Conservation (phyloP, 176 grass and related monocot genomes). For the Dactylis glomerata region DNA sequence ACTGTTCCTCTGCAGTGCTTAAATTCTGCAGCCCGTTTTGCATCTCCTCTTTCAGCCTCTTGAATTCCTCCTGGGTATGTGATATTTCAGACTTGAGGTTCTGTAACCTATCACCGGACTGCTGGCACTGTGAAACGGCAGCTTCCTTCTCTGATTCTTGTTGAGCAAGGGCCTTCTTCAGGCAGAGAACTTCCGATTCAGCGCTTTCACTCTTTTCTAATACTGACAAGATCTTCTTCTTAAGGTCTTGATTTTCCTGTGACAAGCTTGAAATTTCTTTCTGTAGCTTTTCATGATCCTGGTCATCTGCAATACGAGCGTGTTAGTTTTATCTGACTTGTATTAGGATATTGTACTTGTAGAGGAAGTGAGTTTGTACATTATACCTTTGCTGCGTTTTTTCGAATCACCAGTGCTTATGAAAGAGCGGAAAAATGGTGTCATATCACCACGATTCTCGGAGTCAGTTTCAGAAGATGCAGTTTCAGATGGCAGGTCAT, state of each 20-base stretch:
- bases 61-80: conserved; percentile 81
- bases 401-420: conserved; percentile 50
- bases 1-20: conserved; percentile 50
- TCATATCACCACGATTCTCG: conserved; percentile 48
- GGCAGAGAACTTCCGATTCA: conserved; percentile 53
- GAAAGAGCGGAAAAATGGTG: conserved; percentile 54
- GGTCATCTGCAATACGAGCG: conserved; percentile 38
- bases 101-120: conserved; percentile 58
- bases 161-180: conserved; percentile 57
- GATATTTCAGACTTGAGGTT: conserved; percentile 67
- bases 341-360: neutral
- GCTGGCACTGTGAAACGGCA: conserved; percentile 55
- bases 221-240: conserved; percentile 56
- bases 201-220: conserved; percentile 49
- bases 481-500: conserved; percentile 62
- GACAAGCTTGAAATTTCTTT: conserved; percentile 80
- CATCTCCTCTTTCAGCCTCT: conserved; percentile 74
- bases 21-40: conserved; percentile 53
- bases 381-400: conserved; percentile 49
- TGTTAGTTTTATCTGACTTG: conserved; percentile 14
- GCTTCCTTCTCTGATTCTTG: conserved; percentile 63
- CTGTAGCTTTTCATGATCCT: conserved; percentile 60
- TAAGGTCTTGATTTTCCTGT: conserved; percentile 90
- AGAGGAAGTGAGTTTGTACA: conserved; percentile 15
- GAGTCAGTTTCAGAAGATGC: conserved; percentile 36